These are phyloP conservation scores for Penicillium hordei DNA, from an alignment of 2,329 filamentous ascomycete genomes.

Conservation along the genomic window DNA sequence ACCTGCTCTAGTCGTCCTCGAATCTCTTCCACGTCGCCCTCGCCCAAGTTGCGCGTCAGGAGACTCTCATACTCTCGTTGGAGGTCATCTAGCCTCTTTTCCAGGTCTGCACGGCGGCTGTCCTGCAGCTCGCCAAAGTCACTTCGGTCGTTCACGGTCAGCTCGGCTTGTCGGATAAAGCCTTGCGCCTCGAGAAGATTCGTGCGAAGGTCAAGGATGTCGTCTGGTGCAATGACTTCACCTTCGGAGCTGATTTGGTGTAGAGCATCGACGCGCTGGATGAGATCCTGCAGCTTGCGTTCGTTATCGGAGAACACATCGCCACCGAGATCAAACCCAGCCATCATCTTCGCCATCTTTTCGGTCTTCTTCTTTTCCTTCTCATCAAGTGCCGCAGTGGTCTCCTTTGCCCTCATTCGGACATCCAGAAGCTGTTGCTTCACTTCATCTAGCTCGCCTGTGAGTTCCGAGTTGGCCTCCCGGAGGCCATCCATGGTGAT, in stretches of 20 bases:
- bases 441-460: constrained; percentile 85
- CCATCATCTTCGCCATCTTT: constrained; percentile 99
- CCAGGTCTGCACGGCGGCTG: constrained; percentile 69
- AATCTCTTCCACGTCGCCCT: constrained; percentile 78
- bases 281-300: constrained; percentile 75
- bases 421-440: constrained; percentile 95
- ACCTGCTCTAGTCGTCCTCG: constrained; percentile 75
- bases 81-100: constrained; percentile 69
- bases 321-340: constrained; percentile 88
- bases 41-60: constrained; percentile 73
- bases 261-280: constrained; percentile 77
- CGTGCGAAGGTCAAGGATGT: constrained; percentile 72
- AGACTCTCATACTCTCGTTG: constrained; percentile 84
- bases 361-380: constrained; percentile 99
- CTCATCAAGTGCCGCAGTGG: constrained; percentile 82
- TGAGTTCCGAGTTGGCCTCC: constrained; percentile 92
- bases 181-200: constrained; percentile 86
- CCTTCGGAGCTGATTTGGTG: constrained; percentile 74
- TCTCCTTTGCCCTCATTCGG: constrained; percentile 95
- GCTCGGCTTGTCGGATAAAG: constrained; percentile 86
- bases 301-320: constrained; percentile 95
- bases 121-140: constrained; percentile 65
- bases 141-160: constrained; percentile 72
- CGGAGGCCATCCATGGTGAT: constrained; percentile 98
- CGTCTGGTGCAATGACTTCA: constrained; percentile 76